phyloP scores from a whole-genome alignment of 129 eudicot genomes.

The Silybum marianum region DNA sequence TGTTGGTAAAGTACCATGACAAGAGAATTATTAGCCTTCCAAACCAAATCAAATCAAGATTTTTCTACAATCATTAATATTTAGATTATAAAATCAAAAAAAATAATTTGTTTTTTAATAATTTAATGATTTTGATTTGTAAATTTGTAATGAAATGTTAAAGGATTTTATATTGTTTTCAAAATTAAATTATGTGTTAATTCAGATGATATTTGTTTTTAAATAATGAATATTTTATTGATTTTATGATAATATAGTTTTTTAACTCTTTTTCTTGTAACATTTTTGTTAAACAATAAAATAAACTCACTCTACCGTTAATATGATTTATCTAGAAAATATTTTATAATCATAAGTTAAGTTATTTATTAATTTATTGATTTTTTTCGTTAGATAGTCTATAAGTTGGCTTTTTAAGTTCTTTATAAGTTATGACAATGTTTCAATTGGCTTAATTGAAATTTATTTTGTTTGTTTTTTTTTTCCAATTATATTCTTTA shows the following conservation, averaged over 20 bases:
- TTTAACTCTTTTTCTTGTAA: too few species aligned
- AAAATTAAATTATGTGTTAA: too few species aligned
- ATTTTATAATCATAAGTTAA: background rate
- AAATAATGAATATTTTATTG: background rate
- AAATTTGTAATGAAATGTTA: background rate
- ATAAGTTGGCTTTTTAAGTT: too few species aligned
- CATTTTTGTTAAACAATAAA: too few species aligned
- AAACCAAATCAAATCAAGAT: constrained; percentile 16
- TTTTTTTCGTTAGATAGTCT: too few species aligned
- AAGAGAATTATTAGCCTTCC: constrained; percentile 19
- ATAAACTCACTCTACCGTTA: background rate
- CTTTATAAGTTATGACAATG: too few species aligned
- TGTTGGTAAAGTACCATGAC: constrained; percentile 33
- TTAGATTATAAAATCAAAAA: background rate
- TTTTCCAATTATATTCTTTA: too few species aligned
- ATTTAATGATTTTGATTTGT: background rate
- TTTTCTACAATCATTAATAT: background rate
- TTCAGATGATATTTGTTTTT: background rate
- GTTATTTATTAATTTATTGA: too few species aligned
- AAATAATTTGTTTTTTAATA: background rate
- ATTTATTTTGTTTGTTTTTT: too few species aligned
- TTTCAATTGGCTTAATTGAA: too few species aligned
- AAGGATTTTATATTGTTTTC: background rate
- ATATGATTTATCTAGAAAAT: background rate
- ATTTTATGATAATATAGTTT: background rate